phyloP scores from a whole-genome alignment of 2,329 filamentous ascomycete species.

The Verticillium tricorpus region DNA sequence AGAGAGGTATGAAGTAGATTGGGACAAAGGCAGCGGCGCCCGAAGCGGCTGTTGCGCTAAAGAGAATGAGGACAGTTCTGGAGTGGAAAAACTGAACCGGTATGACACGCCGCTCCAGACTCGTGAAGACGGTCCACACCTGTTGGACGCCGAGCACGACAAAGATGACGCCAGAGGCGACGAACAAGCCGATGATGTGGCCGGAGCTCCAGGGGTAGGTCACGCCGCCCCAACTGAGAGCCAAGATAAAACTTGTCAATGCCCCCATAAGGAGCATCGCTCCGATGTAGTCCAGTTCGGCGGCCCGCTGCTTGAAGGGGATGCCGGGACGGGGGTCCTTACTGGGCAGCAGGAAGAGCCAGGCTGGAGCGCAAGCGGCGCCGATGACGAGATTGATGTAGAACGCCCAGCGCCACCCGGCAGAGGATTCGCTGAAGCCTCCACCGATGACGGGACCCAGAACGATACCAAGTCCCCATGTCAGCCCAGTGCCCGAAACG shows the following conservation, averaged over 20 bases:
- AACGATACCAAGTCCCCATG: conserved; percentile 36
- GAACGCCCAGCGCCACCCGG: conserved; percentile 37
- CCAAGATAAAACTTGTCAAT: conserved; percentile 37
- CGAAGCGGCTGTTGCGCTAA: conserved; percentile 24
- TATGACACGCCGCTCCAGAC: conserved; percentile 28
- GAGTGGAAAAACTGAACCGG: conserved; percentile 39
- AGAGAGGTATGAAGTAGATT: conserved; percentile 46
- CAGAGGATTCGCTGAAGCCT: conserved; percentile 33
- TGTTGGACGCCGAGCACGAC: conserved; percentile 37
- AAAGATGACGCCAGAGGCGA: conserved; percentile 17
- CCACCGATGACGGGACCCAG: conserved; percentile 34
- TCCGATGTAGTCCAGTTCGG: conserved; percentile 40
- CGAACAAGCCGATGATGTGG: conserved; percentile 38
- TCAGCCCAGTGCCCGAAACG: conserved; percentile 17
- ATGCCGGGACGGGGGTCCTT: conserved; percentile 15
- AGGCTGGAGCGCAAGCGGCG: conserved; percentile 23
- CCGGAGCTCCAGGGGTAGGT: conserved; percentile 41
- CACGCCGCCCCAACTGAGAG: conserved; percentile 44
- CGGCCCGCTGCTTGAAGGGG: conserved; percentile 20
- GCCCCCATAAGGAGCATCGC: conserved; percentile 36
- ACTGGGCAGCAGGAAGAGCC: conserved; percentile 22
- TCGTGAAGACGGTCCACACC: conserved; percentile 28
- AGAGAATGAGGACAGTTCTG: conserved; percentile 34
- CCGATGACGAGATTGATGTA: conserved; percentile 52
- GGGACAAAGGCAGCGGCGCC: conserved; percentile 16